A percentile compares a stretch with the other conserved stretches of the same genome.
phyloP scores from a whole-genome alignment of 441 rosid species.

The Breynia disticha region DNA sequence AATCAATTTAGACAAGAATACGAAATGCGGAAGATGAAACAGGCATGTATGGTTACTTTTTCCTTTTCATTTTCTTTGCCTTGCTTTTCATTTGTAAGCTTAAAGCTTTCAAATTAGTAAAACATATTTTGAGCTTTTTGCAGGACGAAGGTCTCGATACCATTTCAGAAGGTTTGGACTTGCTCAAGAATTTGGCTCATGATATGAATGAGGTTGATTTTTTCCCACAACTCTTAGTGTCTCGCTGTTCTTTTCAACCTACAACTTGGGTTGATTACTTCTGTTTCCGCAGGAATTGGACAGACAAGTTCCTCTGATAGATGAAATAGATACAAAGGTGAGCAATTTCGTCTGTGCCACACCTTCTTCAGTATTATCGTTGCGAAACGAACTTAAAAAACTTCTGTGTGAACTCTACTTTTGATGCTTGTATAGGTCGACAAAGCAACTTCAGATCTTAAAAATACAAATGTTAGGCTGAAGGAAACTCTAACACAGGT shows the following conservation, averaged over 20 bases:
- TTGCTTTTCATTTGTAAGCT: background rate
- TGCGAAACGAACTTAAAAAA: no score
- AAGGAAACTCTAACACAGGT: conserved; percentile 79
- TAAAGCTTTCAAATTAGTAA: conserved; percentile 2
- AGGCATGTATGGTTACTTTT: conserved; percentile 37
- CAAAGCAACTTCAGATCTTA: conserved; percentile 66
- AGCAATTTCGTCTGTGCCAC: conserved; percentile 3
- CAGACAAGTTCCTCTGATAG: conserved; percentile 83
- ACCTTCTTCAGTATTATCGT: background rate
- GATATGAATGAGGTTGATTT: conserved; percentile 77
- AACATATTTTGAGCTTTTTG: conserved; percentile 4
- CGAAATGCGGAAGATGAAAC: conserved; percentile 77
- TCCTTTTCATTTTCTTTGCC: background rate
- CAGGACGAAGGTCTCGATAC: conserved; percentile 86
- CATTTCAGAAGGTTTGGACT: conserved; percentile 75
- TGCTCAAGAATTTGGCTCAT: conserved; percentile 71
- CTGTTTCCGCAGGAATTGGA: conserved; percentile 57
- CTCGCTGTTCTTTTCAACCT: background rate
- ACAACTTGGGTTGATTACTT: background rate
- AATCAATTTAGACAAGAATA: conserved; percentile 69
- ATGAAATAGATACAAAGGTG: conserved; percentile 81
- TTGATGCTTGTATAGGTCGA: conserved; percentile 43
- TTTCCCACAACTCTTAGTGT: background rate
- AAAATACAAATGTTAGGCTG: conserved; percentile 79
- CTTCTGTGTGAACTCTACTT: no score